A percentile compares a stretch with the other conserved stretches of the same genome.
phyloP scores from a whole-genome alignment of 1,139 yeast species.

The Diutina catenulata region DNA sequence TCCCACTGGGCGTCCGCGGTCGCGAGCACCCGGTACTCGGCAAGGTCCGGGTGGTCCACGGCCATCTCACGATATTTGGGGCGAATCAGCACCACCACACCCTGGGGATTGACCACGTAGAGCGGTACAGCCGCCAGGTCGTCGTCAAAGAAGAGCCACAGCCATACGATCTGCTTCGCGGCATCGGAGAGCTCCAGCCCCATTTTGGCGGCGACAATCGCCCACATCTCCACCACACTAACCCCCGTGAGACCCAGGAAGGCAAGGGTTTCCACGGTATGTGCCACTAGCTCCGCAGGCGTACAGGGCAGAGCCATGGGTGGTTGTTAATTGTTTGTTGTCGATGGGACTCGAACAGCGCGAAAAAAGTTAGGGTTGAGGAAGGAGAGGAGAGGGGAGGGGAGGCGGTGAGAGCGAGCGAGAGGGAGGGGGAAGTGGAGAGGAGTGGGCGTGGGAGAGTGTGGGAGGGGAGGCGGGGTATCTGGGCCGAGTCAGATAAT shows the following conservation, averaged over 20 bases:
- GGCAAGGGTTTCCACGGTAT: not conserved
- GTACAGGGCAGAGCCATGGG: not conserved
- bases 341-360: slow-evolving; percentile 5
- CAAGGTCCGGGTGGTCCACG: not conserved
- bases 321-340: not conserved
- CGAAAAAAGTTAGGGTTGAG: no score
- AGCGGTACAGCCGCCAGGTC: not conserved
- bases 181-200: not conserved
- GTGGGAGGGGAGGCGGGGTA: no score
- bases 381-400: no score
- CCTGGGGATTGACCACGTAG: not conserved
- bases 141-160: slow-evolving; percentile 1
- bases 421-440: no score
- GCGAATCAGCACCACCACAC: not conserved
- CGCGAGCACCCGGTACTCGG: not conserved
- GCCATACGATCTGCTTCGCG: slow-evolving; percentile 3
- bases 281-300: slow-evolving; percentile 1
- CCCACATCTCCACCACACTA: not conserved
- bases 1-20: slow-evolving; percentile 1
- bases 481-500: no score
- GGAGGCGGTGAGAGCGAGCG: no score
- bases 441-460: no score
- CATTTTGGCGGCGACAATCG: not conserved
- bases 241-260: slow-evolving; percentile 1
- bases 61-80: not conserved